Evolutionary conservation across 2,329 filamentous ascomycete genomes (phyloP).

Genomic region (Karstenula rhodostoma): DNA sequence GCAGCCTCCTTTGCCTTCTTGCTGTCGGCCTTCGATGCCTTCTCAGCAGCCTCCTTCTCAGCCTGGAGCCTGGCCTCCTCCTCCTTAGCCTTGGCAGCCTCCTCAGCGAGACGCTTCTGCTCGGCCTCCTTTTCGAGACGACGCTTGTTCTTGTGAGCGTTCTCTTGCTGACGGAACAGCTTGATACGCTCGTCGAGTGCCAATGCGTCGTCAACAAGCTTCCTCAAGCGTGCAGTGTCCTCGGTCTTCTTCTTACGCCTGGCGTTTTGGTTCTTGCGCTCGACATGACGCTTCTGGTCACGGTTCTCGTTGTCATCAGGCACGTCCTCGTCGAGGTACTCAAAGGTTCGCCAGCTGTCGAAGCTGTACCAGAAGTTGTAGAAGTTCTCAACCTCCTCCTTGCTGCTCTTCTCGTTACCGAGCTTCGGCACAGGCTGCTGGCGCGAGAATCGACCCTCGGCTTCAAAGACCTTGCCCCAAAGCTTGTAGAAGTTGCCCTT

Average conservation of each 20-base stretch:
- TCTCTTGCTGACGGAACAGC: slow-evolving; percentile 91
- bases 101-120: slow-evolving; percentile 85
- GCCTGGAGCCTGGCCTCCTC: slow-evolving; percentile 81
- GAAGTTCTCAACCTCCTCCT: slow-evolving; percentile 91
- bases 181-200: slow-evolving; percentile 94
- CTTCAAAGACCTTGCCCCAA: slow-evolving; percentile 88
- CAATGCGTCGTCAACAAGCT: slow-evolving; percentile 86
- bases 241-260: slow-evolving; percentile 99
- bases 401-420: slow-evolving; percentile 82
- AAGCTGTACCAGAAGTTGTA: slow-evolving; percentile 99
- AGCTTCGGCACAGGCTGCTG: slow-evolving; percentile 86
- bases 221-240: slow-evolving; percentile 89
- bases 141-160: slow-evolving; percentile 96
- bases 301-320: slow-evolving; percentile 99
- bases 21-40: slow-evolving; percentile 78
- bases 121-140: slow-evolving; percentile 88
- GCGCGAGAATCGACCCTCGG: slow-evolving; percentile 93
- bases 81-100: slow-evolving; percentile 82
- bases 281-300: slow-evolving; percentile 97
- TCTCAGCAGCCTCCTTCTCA: slow-evolving; percentile 86
- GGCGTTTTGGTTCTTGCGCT: slow-evolving; percentile 97
- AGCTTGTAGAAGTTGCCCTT: slow-evolving; percentile 95
- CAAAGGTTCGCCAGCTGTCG: slow-evolving; percentile 96
- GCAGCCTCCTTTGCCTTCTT: slow-evolving; percentile 99
- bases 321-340: slow-evolving; percentile 98